Base-by-base conservation (phyloP, 305 asterid species). In the Stenogyne calaminthoides region DNA sequence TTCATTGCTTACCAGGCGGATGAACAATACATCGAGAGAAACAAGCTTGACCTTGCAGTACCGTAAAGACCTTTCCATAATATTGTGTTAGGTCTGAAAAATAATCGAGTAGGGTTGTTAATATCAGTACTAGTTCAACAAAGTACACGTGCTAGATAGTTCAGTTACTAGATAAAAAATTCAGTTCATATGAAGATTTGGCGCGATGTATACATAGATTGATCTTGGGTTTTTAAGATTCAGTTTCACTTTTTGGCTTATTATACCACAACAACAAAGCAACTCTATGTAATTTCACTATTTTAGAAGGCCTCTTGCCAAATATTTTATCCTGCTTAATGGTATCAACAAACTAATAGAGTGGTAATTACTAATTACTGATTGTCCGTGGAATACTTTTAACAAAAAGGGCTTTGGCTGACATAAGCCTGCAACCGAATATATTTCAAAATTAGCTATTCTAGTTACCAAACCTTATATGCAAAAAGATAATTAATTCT, bases 1-100 rank as follows among this genome's bases (percentile, higher is more conserved):
- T 51, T 34, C 73, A 55, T 73, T 67, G 62, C 93, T 87, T 87
- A 94, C 99, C 99, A 95, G 55, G 98, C 98, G 73, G 99, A 95
- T 77, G 99, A 84, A 84, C 97, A 90, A 66, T 88, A 95, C 67
- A 74, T 67, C 2, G 98, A 92, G 71, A 95, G 96, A 80, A 92
- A 95, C 82, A 95, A 88, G 94, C 98, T 95, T 60, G 99, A 95
- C 81, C 98, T 87, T 75, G 96, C 96, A 27, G 97, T 92, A 65
- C 99, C 98, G 15, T 88, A 80, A 70, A 95, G 86, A 59, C 94
- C 92, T 80, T 90, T 95, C 82, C 92, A 87, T 79, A 92, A 82
- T 78, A 95, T 95, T 60, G 90, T 73, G 83, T 81, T 70, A 36
- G 96, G 97, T 79, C 99, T 92, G 91, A 80, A 77, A 63, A 73